Conservation (phyloP, 2,329 filamentous ascomycete genomes). For the Aotearoamyces nothofagi region DNA sequence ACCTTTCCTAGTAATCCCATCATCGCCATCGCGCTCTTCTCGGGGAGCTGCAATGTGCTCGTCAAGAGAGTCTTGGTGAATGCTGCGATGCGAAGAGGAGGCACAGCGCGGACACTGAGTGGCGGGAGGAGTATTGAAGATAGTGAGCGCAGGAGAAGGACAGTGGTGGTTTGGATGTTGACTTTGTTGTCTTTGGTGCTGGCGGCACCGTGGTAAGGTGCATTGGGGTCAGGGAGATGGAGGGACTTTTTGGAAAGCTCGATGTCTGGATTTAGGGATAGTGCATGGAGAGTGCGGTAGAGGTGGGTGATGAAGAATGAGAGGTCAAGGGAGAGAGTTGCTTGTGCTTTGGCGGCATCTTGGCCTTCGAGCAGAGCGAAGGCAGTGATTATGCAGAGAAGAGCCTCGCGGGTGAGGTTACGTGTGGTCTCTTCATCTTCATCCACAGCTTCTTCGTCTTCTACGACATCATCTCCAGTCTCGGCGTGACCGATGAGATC, state of each 20-base stretch:
- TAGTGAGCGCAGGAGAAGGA: conserved; percentile 77
- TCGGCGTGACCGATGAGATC: conserved; percentile 74
- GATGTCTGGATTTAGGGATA: conserved; percentile 71
- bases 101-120: conserved; percentile 57
- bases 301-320: conserved; percentile 92
- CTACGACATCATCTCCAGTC: conserved; percentile 30
- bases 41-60: conserved; percentile 68
- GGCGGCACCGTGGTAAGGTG: conserved; percentile 23
- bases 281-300: conserved; percentile 67
- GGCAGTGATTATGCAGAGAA: conserved; percentile 90
- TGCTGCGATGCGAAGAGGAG: conserved; percentile 73
- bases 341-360: conserved; percentile 73
- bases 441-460: conserved; percentile 24
- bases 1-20: conserved; percentile 67
- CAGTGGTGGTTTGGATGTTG: conserved; percentile 89
- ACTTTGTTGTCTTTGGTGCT: conserved; percentile 49
- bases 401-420: conserved; percentile 70
- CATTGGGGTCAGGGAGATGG: conserved; percentile 51
- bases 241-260: conserved; percentile 65
- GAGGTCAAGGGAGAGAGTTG: conserved; percentile 73
- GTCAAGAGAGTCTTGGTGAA: conserved; percentile 88
- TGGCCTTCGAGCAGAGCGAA: conserved; percentile 94
- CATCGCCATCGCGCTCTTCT: conserved; percentile 73
- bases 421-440: conserved; percentile 35
- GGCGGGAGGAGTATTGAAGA: conserved; percentile 67